Base-by-base conservation (phyloP, 2,329 filamentous ascomycete species). In the Aspergillus pseudoviridinutans region DNA sequence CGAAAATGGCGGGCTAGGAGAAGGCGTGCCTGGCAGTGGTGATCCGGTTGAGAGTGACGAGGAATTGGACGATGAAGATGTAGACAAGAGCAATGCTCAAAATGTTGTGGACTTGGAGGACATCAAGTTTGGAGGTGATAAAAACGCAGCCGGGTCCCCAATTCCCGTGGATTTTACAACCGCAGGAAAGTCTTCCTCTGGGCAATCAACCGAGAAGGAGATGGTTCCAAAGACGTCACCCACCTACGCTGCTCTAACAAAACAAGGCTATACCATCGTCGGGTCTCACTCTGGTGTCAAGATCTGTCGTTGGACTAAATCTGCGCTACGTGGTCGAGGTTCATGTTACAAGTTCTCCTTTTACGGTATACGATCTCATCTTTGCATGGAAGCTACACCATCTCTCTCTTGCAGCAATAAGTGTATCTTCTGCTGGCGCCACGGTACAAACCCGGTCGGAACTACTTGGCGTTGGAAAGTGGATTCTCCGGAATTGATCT, bases 331-430 rank as follows among this genome's bases (percentile, higher is more conserved):
- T 42, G 93, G 93, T 12, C 88, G 93, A 44, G 94, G 93, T 4
- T 96, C 91, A 25, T 99, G 93, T 79, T 99, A 99, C 82, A 97
- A 99, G 71, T 97, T 87, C 75, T 96, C 91, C 0, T 96, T 99
- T 74, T 99, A 99, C 74, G 93, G 93, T 51, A 99, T 99, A 74
- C 86, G 89, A 63, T 97, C 92, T 0, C 94, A 99, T 71, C 88
- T 96, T 60, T 99, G 93, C 76, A 99, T 99, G 94, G 93, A 99
- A 76, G 93, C 93, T 1, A 97, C 93, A 0, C 93, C 93, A 0
- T 96, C 92, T 0, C 84, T 99, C 3, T 96, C 91, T 9, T 99
- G 93, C 81, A 94, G 89, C 61, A 97, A 97, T 79, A 97, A 99
- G 74, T 97, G 94, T 74, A 91, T 99, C 64, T 99, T 97, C 75